Evolutionary conservation across 805 yeast genomes (phyloP).

Genomic region (Schizosaccharomyces japonicus): DNA sequence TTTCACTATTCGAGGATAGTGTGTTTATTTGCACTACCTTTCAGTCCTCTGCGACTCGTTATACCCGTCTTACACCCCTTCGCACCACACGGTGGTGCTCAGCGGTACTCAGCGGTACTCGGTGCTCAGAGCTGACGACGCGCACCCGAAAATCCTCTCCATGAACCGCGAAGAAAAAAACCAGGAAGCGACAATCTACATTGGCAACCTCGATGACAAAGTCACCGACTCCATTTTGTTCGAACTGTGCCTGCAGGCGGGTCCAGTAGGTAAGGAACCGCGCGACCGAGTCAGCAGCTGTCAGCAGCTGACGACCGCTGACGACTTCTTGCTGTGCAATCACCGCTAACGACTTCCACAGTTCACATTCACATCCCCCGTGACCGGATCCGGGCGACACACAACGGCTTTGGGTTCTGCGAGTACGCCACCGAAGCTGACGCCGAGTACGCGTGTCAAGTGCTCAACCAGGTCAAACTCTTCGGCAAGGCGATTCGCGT

Average conservation of each 20-base stretch:
- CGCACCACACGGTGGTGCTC: too few species aligned
- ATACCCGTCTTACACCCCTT: too few species aligned
- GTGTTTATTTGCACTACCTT: too few species aligned
- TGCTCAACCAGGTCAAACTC: slow-evolving; percentile 36
- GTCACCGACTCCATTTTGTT: slow-evolving; percentile 50
- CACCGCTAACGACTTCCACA: background rate
- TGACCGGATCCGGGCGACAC: slow-evolving; percentile 43
- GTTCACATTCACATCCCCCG: slow-evolving; percentile 48
- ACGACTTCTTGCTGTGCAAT: background rate
- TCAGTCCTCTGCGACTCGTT: too few species aligned
- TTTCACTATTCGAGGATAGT: too few species aligned
- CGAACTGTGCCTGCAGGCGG: slow-evolving; percentile 67
- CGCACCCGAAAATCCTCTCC: too few species aligned
- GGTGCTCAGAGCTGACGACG: too few species aligned
- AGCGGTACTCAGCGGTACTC: too few species aligned
- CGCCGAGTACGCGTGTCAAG: slow-evolving; percentile 40
- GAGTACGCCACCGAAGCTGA: slow-evolving; percentile 39
- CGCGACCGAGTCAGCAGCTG: too few species aligned
- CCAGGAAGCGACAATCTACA: slow-evolving; percentile 41
- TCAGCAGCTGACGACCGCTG: too few species aligned
- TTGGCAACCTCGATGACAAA: slow-evolving; percentile 60
- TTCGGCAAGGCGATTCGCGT: slow-evolving; percentile 39
- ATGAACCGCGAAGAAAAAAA: slow-evolving; percentile 21
- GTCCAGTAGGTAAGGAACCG: slow-evolving; percentile 28
- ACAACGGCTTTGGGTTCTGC: slow-evolving; percentile 76